Percentiles rank a stretch among this genome's conserved stretches.
phyloP scores from a whole-genome alignment of 495 filamentous ascomycete genomes.

The Letharia lupina region DNA sequence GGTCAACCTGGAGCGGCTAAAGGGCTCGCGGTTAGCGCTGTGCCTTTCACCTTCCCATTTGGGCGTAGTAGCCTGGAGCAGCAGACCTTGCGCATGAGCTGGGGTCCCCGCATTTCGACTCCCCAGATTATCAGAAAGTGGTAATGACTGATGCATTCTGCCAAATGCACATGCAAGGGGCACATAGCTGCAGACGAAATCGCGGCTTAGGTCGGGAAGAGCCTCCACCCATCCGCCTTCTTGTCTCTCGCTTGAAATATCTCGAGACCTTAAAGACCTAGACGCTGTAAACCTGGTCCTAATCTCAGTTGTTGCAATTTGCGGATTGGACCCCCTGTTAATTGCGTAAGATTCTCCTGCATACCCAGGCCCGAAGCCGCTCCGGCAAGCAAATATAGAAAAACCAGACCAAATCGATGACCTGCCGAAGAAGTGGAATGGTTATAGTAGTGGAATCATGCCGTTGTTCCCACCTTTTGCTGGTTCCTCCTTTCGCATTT shows the following conservation, averaged over 20 bases:
- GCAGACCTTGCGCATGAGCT: slow-evolving; percentile 4
- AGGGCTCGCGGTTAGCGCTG: not conserved
- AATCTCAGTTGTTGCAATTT: not conserved
- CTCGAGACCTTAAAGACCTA: too few species aligned
- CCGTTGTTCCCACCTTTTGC: slow-evolving; percentile 2
- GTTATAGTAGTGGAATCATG: not conserved
- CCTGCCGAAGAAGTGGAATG: not conserved
- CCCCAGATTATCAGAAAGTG: not conserved
- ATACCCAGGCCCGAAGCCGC: not conserved
- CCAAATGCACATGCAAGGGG: slow-evolving; percentile 7
- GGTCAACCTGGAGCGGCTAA: not conserved
- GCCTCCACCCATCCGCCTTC: not conserved
- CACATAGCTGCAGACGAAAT: not conserved
- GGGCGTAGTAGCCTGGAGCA: not conserved
- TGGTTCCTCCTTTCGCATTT: not conserved
- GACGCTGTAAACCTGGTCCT: not conserved
- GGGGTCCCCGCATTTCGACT: not conserved
- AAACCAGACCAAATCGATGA: not conserved
- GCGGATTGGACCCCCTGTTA: not conserved
- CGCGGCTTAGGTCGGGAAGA: not conserved
- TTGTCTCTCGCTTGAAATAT: not conserved
- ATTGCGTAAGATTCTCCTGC: not conserved
- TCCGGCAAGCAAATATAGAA: not conserved
- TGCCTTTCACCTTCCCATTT: not conserved
- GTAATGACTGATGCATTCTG: not conserved